A percentile compares a stretch with the other conserved stretches of the same genome.
These are phyloP conservation scores for Thelonectria olida DNA, from an alignment of 2,329 filamentous ascomycete genomes.

Conservation along the genomic window DNA sequence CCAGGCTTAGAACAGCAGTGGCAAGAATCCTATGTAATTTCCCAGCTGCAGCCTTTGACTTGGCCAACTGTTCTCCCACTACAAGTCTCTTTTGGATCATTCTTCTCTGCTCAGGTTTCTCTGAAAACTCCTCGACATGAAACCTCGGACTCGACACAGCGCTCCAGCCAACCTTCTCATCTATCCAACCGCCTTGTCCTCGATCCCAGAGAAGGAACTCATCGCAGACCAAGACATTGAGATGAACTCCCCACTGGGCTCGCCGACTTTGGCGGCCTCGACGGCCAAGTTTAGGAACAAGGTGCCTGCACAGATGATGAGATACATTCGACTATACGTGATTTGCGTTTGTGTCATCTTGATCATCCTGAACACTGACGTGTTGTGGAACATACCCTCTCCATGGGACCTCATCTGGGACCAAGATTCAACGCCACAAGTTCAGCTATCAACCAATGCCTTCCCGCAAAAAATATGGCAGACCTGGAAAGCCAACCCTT, in stretches of 20 bases:
- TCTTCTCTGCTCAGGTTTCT: neutral
- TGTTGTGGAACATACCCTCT: constrained; percentile 44
- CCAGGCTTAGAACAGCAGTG: neutral
- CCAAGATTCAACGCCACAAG: constrained; percentile 11
- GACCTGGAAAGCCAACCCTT: constrained; percentile 76
- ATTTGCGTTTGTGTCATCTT: constrained; percentile 54
- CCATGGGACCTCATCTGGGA: constrained; percentile 29
- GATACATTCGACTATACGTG: constrained; percentile 57
- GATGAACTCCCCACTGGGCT: constrained; percentile 47
- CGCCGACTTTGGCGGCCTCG: constrained; percentile 49
- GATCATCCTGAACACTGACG: constrained; percentile 56
- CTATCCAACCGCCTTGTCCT: constrained; percentile 25
- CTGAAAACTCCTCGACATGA: constrained; percentile 29
- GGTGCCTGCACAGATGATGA: constrained; percentile 58
- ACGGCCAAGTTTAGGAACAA: constrained; percentile 46
- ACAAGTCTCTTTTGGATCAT: neutral
- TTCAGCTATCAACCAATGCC: constrained; percentile 37
- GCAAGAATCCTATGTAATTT: neutral
- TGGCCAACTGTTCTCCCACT: neutral
- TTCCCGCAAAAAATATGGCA: constrained; percentile 81
- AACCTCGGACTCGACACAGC: constrained; percentile 35
- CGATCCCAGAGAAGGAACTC: constrained; percentile 21
- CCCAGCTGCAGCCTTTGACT: neutral
- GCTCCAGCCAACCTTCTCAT: constrained; percentile 33
- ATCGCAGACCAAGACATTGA: constrained; percentile 7